These are phyloP conservation scores for Phanerodontia chrysosporium DNA, from an alignment of 768 basidiomycete genomes.

Conservation along the genomic window DNA sequence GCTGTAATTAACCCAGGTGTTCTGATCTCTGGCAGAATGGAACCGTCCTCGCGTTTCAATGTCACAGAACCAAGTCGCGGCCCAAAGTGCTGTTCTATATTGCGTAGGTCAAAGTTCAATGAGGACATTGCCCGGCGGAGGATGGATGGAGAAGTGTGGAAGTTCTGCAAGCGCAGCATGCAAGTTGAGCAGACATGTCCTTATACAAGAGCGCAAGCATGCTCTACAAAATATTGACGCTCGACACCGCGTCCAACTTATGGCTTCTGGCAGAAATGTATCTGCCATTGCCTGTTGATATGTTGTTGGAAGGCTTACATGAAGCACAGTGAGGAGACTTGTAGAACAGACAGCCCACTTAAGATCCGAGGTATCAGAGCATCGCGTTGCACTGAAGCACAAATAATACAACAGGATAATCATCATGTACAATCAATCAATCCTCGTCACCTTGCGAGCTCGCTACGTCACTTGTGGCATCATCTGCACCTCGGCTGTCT, in stretches of 20 bases:
- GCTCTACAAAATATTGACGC: not conserved
- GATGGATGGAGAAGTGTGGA: not conserved
- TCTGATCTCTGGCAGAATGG: slow-evolving; percentile 31
- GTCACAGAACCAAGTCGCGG: slow-evolving; percentile 20
- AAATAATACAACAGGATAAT: slow-evolving; percentile 2
- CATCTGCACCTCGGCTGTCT: slow-evolving; percentile 28
- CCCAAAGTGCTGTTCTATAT: slow-evolving; percentile 7
- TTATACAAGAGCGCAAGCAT: not conserved
- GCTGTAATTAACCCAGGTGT: slow-evolving; percentile 61
- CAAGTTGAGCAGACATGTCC: slow-evolving; percentile 1
- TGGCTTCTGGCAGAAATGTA: too few species aligned
- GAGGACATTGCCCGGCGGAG: not conserved
- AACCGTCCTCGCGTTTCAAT: slow-evolving; percentile 16
- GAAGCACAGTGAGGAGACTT: too few species aligned
- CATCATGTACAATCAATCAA: slow-evolving; percentile 5
- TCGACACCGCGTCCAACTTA: not conserved
- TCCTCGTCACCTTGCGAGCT: slow-evolving; percentile 45
- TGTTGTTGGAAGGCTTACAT: too few species aligned
- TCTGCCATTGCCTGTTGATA: too few species aligned
- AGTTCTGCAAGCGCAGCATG: not conserved
- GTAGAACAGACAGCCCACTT: too few species aligned
- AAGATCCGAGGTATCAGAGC: not conserved
- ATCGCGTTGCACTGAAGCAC: not conserved
- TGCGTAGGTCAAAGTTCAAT: not conserved
- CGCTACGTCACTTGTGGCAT: slow-evolving; percentile 45